phyloP scores from a whole-genome alignment of 108 stramenopile species.

The Cyclotella kingstonii region DNA sequence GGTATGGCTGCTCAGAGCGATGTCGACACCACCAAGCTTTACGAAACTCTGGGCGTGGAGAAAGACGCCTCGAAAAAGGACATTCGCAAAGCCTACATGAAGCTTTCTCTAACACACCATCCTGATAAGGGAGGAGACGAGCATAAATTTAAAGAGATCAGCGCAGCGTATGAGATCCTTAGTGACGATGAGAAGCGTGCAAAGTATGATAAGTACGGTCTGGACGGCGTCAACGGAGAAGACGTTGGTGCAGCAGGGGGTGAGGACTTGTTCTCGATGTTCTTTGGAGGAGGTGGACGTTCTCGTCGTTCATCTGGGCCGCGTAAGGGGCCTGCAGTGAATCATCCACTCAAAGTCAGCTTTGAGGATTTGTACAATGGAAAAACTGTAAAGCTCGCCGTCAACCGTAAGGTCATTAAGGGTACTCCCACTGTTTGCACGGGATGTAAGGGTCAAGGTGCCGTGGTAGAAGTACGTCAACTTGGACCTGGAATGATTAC shows the following conservation, averaged over 20 bases:
- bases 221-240: constrained; percentile 86
- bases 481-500: constrained; percentile 92
- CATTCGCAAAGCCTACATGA: constrained; percentile 86
- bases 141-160: constrained; percentile 86
- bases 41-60: constrained; percentile 78
- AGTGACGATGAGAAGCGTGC: constrained; percentile 84
- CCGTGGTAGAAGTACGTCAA: constrained; percentile 81
- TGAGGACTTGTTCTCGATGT: constrained; percentile 96
- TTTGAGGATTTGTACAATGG: constrained; percentile 97
- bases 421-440: constrained; percentile 68
- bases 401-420: constrained; percentile 89
- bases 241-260: constrained; percentile 63
- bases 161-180: constrained; percentile 87
- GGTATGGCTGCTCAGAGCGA: constrained; percentile 38
- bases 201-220: constrained; percentile 89
- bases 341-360: constrained; percentile 89
- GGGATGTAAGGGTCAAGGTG: constrained; percentile 85
- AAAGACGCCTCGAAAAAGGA: constrained; percentile 69
- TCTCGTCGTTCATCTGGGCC: constrained; percentile 59
- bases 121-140: constrained; percentile 90
- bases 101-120: constrained; percentile 50
- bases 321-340: constrained; percentile 90
- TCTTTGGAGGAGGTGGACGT: constrained; percentile 85
- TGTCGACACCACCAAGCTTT: constrained; percentile 84
- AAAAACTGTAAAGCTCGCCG: constrained; percentile 90